Evolutionary conservation across 352 stramenopile genomes (phyloP), one percentile per base, ranked within the genome.

Genomic region (Globisporangium cystogenes): DNA sequence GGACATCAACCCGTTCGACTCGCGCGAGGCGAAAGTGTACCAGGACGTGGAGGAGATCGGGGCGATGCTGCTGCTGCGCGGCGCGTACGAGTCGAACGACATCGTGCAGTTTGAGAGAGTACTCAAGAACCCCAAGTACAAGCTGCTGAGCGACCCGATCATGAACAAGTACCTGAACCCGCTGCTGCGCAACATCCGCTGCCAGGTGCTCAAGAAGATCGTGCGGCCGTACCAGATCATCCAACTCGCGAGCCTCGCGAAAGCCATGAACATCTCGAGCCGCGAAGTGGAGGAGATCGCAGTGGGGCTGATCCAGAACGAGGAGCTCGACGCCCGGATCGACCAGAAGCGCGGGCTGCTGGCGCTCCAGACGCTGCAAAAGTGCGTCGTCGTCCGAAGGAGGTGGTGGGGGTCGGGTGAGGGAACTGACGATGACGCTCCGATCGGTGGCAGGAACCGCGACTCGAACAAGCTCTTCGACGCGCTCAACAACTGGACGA

Each of bases 1-100:
- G 23, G 79, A 94, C 62, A 96, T 98, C 61, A 96, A 98, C 60
- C 91, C 91, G n/a, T 98, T 98, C 60, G 86, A 96, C 57, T 90
- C 85, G 23, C 72, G 87, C 42, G 91, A 98, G 64, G 91, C 91
- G n/a, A 97, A 98, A 65, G 86, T 96, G 53, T 92, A 89, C 33
- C 80, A 91, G 41, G 81, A 91, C 43, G 77, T 89, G 26, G 74
- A 87, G 6, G 81, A 91, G 52, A 87, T 91, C 51, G 76, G 74
- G 18, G 81, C 76, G 15, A 91, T 91, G 81, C 60, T 91, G 44
- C 54, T 89, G 41, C 56, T 91, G 26, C 81, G 81, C 14, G 53
- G 72, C 11, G 77, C 80, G n/a, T 90, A 90, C 59, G 79, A 87
- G 50, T 47, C 72, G 31, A 95, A 97, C 65, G 90, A 98, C 53